Conservation (phyloP, 495 filamentous ascomycete species). For the Penicillium flavigenum region DNA sequence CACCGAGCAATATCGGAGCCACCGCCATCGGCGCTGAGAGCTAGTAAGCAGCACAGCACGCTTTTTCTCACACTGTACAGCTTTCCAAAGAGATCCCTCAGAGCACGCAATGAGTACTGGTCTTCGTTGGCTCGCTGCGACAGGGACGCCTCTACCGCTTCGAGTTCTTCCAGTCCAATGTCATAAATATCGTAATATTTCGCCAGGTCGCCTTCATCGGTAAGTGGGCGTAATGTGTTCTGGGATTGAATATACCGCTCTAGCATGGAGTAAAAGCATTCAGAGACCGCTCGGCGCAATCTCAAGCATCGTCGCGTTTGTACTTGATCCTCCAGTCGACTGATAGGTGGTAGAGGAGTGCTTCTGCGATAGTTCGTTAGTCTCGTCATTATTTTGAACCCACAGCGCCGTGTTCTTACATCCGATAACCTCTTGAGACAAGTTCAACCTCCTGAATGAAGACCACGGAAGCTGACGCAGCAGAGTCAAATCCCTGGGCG, state of each 20-base stretch:
- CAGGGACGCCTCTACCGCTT: slow-evolving; percentile 61
- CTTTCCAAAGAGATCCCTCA: slow-evolving; percentile 76
- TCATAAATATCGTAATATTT: slow-evolving; percentile 94
- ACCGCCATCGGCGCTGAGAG: slow-evolving; percentile 81
- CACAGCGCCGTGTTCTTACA: slow-evolving; percentile 53
- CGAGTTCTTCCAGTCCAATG: slow-evolving; percentile 73
- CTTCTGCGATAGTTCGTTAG: slow-evolving; percentile 53
- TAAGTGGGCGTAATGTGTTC: slow-evolving; percentile 63
- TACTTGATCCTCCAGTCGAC: slow-evolving; percentile 72
- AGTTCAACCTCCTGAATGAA: slow-evolving; percentile 96
- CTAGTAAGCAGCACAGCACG: slow-evolving; percentile 80
- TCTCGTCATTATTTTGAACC: neutral
- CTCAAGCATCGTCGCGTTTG: slow-evolving; percentile 76
- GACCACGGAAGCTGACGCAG: slow-evolving; percentile 73
- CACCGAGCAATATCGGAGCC: slow-evolving; percentile 77
- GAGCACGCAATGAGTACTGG: slow-evolving; percentile 70
- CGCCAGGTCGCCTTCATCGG: slow-evolving; percentile 75
- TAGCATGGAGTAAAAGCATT: slow-evolving; percentile 66
- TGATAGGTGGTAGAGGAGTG: slow-evolving; percentile 80
- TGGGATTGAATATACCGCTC: slow-evolving; percentile 67
- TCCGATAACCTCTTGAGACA: slow-evolving; percentile 87
- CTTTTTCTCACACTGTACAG: slow-evolving; percentile 78
- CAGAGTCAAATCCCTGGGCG: slow-evolving; percentile 80
- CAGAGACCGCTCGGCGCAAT: slow-evolving; percentile 71
- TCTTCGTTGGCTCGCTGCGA: slow-evolving; percentile 66